These are phyloP conservation scores for Starmera pachycereana DNA, from an alignment of 805 yeast genomes.

Conservation along the genomic window DNA sequence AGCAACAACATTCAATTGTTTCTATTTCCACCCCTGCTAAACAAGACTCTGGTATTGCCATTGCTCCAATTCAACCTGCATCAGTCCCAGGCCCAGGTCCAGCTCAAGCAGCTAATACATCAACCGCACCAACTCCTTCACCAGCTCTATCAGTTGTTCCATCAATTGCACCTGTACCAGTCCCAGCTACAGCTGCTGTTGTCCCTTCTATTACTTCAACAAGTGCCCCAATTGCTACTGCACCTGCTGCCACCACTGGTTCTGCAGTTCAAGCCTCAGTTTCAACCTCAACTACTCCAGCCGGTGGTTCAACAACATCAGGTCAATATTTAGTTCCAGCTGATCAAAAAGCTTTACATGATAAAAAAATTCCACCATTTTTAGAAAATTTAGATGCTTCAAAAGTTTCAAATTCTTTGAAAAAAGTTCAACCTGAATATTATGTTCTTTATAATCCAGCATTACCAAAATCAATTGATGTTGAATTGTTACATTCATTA, in stretches of 20 bases:
- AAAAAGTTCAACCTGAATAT: constrained; percentile 77
- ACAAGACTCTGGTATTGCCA: too few relatives aligned
- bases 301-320: constrained; percentile 9
- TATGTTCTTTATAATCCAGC: constrained; percentile 87
- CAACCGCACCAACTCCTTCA: too few relatives aligned
- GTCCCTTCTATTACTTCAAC: constrained; percentile 6
- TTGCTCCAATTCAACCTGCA: too few relatives aligned
- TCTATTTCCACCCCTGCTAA: too few relatives aligned
- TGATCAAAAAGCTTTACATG: constrained; percentile 35
- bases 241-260: constrained; percentile 14
- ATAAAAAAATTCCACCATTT: constrained; percentile 74
- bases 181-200: constrained; percentile 7
- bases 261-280: constrained; percentile 10
- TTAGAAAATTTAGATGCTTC: constrained; percentile 71
- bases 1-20: constrained; percentile 10
- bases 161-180: constrained; percentile 9
- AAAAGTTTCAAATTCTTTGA: constrained; percentile 63
- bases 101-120: too few relatives aligned
- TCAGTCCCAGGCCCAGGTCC: too few relatives aligned
- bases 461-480: constrained; percentile 65
- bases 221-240: constrained; percentile 16
- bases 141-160: too few relatives aligned
- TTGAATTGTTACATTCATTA: constrained; percentile 79
- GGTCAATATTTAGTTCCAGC: constrained; percentile 27
- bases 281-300: constrained; percentile 9